Percentiles rank a stretch among this genome's conserved stretches.
Evolutionary conservation across 2,329 filamentous ascomycete species (phyloP).

Genomic region (Venturia nashicola): DNA sequence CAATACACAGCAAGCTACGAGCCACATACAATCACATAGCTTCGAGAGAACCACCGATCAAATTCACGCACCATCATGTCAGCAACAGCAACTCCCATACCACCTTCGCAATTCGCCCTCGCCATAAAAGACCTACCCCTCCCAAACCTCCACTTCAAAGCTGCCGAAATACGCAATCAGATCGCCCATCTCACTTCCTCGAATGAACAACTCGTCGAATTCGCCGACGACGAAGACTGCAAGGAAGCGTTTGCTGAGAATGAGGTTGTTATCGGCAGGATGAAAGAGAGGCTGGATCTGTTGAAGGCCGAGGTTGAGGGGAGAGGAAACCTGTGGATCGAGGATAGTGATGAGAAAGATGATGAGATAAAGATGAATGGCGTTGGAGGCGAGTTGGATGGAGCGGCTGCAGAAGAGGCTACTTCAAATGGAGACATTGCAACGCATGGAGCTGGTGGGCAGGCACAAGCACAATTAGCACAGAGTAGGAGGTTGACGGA

Average conservation of each 20-base stretch:
- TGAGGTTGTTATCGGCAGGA: conserved; percentile 52
- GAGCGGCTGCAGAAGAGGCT: conserved; percentile 9
- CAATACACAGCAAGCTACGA: background rate
- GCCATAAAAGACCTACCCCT: conserved; percentile 57
- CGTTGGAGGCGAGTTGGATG: conserved; percentile 12
- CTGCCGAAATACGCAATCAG: conserved; percentile 62
- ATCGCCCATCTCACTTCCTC: conserved; percentile 63
- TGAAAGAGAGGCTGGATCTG: conserved; percentile 52
- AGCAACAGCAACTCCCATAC: conserved; percentile 49
- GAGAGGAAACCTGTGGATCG: conserved; percentile 12
- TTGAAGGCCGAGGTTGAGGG: conserved; percentile 48
- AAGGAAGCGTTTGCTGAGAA: conserved; percentile 64
- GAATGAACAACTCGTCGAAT: conserved; percentile 46
- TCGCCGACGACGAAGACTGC: conserved; percentile 57
- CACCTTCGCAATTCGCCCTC: conserved; percentile 48
- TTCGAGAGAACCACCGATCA: background rate
- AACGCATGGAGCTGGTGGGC: conserved; percentile 46
- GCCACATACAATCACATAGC: background rate
- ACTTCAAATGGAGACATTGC: conserved; percentile 26
- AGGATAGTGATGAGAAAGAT: conserved; percentile 13
- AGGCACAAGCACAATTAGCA: conserved; percentile 33
- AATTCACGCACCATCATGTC: conserved; percentile 39
- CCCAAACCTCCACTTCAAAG: conserved; percentile 58
- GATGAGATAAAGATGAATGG: background rate
- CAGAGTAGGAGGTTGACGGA: conserved; percentile 40